These are phyloP conservation scores for Fimicolochytrium jonesii DNA, from an alignment of 192 early-diverging fungal species.

Conservation along the genomic window DNA sequence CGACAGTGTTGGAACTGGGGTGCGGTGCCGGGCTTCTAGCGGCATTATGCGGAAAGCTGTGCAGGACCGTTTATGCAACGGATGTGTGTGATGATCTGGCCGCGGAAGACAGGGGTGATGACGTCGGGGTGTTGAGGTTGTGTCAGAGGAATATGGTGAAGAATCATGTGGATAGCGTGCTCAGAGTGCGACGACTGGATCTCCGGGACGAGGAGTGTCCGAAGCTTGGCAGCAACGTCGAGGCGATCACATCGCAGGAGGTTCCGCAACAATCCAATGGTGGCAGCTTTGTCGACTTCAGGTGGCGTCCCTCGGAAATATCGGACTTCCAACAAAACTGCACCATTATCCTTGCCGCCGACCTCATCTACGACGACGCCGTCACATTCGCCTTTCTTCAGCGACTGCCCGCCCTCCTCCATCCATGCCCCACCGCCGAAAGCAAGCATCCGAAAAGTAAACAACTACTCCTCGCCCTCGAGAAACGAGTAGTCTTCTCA, in stretches of 20 bases:
- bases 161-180: not conserved
- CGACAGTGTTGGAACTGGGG: conserved; percentile 25
- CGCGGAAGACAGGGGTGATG: too few relatives aligned
- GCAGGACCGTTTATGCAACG: conserved; percentile 23
- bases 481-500: conserved; percentile 30
- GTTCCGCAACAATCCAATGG: too few relatives aligned
- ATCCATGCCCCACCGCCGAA: not conserved
- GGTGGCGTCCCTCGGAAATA: conserved; percentile 1
- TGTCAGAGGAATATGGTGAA: conserved; percentile 3
- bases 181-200: conserved; percentile 16
- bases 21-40: conserved; percentile 26
- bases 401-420: conserved; percentile 19
- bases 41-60: not conserved
- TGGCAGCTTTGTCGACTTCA: conserved; percentile 5
- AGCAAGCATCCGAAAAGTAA: not conserved
- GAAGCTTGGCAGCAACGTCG: too few relatives aligned
- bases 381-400: conserved; percentile 31
- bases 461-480: conserved; percentile 25
- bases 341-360: conserved; percentile 25
- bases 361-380: conserved; percentile 30
- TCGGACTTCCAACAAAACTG: conserved; percentile 3
- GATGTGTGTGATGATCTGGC: conserved; percentile 26
- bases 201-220: conserved; percentile 14
- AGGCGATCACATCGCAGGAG: too few relatives aligned
- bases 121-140: conserved; percentile 11